Percentiles rank a stretch among this genome's conserved stretches.
phyloP scores from a whole-genome alignment of 768 basidiomycete species.

The Suillus occidentalis region DNA sequence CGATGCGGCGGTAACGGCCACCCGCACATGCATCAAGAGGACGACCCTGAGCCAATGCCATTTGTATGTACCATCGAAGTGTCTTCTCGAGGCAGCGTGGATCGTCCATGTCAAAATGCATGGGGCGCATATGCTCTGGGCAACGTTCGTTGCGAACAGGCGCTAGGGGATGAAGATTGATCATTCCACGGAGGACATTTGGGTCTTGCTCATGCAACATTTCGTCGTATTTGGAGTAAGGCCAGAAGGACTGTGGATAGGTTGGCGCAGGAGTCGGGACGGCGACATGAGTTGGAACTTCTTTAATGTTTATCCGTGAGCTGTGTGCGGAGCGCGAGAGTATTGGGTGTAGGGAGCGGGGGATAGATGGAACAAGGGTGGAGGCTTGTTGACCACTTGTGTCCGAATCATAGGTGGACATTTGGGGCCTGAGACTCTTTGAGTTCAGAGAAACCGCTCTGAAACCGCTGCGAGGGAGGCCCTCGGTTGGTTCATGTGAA shows the following conservation, averaged over 20 bases:
- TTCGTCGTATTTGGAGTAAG: background rate
- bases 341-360: background rate
- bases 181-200: background rate
- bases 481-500: constrained; percentile 11
- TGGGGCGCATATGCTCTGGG: constrained; percentile 7
- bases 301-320: constrained; percentile 5
- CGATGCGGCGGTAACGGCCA: constrained; percentile 7
- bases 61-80: background rate
- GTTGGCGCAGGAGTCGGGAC: background rate
- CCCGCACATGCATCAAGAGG: constrained; percentile 13
- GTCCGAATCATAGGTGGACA: background rate
- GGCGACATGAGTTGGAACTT: background rate
- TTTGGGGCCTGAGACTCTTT: background rate
- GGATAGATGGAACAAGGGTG: background rate
- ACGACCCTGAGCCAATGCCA: constrained; percentile 10
- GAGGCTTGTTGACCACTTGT: background rate
- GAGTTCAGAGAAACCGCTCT: constrained; percentile 8
- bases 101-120: constrained; percentile 13
- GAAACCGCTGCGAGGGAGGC: constrained; percentile 6
- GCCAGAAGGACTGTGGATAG: background rate
- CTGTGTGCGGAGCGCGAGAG: constrained; percentile 1
- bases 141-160: background rate
- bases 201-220: constrained; percentile 1
- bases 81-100: background rate
- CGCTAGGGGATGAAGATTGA: constrained; percentile 1